A percentile compares a stretch with the other conserved stretches of the same genome.
phyloP scores from a whole-genome alignment of 2,329 filamentous ascomycete genomes.

The Xylariaceae sp. region DNA sequence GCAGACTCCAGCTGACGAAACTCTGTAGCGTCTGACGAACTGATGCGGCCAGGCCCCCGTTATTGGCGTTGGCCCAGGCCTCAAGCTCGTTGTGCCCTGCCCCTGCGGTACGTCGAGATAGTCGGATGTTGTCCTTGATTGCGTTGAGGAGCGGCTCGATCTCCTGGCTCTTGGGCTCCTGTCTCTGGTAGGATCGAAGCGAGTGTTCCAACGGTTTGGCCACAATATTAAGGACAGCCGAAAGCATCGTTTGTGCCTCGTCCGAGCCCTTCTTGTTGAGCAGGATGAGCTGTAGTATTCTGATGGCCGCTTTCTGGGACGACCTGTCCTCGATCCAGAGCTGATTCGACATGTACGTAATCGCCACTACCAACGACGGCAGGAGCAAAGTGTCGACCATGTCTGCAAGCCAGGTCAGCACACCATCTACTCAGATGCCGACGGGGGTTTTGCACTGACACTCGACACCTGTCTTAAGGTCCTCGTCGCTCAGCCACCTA shows the following conservation, averaged over 20 bases:
- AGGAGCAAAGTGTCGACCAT: constrained; percentile 74
- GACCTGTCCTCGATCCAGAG: constrained; percentile 58
- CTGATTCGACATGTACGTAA: constrained; percentile 65
- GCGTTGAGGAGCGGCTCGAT: constrained; percentile 64
- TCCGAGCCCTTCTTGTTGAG: constrained; percentile 63
- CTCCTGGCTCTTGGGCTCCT: constrained; percentile 61
- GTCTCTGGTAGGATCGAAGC: constrained; percentile 60
- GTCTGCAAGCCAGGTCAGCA: constrained; percentile 39
- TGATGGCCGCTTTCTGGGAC: constrained; percentile 63
- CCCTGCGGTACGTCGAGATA: constrained; percentile 56
- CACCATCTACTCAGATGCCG: constrained; percentile 17
- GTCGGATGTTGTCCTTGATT: constrained; percentile 54
- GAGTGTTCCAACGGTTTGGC: constrained; percentile 63
- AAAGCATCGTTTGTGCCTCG: constrained; percentile 66
- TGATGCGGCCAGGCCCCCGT: constrained; percentile 51
- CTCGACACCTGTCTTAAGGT: constrained; percentile 69
- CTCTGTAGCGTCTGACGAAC: constrained; percentile 57
- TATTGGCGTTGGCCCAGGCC: constrained; percentile 54
- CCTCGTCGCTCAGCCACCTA: constrained; percentile 61
- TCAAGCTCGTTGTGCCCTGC: constrained; percentile 63
- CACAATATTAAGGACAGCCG: constrained; percentile 65
- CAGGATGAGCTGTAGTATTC: constrained; percentile 68
- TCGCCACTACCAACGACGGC: constrained; percentile 69
- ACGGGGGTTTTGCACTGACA: constrained; percentile 43
- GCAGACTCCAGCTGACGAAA: constrained; percentile 62